Evolutionary conservation across 2,329 filamentous ascomycete genomes (phyloP), one percentile per base, ranked within the genome.

Genomic region (Pyrenophora seminiperda): DNA sequence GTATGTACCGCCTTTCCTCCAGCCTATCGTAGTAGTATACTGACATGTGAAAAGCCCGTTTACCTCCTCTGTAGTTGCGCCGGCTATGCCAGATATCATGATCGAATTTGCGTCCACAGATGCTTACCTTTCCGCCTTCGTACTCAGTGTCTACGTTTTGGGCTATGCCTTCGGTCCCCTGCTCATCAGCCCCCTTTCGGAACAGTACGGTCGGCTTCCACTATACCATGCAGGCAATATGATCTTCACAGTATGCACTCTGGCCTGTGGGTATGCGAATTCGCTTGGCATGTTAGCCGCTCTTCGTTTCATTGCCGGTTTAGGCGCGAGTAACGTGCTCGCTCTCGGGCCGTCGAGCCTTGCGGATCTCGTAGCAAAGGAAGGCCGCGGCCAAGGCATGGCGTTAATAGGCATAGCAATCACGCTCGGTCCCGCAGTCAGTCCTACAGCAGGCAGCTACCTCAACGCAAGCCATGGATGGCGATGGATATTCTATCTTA

Each of bases 181-280:
- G 10, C 20, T 66, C 14, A 53, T 65, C 9, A 61, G 58, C 2
- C 65, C 66, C 1, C 53, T 68, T 3, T 63, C 62, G n/a, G 65
- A 68, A 38, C 36, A 66, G 4, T 68, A 61, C 40, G 64, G 62
- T 11, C 60, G 63, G 42, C 52, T 74, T 73, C 79, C 80, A 54
- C 57, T 81, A 2, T 69, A 86, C 53, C 75, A 78, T 9, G 63
- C 63, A 2, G 79, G 82, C 46, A 88, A 83, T 52, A 63, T 78
- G 11, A 76, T 83, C 51, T 88, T 87, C 67, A 78, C 81, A 47
- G 60, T 79, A 5, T 86, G 82, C 75, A 82, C 82, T 45, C 77
- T 88, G 48, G 83, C 1, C 3, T 68, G 65, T 9, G 68, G 86
- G 14, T 65, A 65, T 17, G 65, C 78, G 11, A 73, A 86, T 27